Evolutionary conservation across 768 basidiomycete genomes (phyloP), one percentile per base, ranked within the genome.

Genomic region (Russula vinacea): DNA sequence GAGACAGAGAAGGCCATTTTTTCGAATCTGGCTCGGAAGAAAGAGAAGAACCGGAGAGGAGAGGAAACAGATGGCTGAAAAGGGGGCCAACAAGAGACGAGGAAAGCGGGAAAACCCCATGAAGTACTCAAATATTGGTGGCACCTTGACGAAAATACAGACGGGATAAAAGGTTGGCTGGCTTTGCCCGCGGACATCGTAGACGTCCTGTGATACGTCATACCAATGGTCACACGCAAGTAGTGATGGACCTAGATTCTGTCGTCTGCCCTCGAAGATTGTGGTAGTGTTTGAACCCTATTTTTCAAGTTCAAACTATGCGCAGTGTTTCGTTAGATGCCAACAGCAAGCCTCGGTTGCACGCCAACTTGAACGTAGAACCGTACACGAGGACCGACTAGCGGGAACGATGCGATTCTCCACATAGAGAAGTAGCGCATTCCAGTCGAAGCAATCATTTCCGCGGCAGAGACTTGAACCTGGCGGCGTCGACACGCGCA

Each of bases 1-100:
- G 80, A 79, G 29, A 76, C 65, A 17, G 81, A 79, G 29, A 75
- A 62, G 14, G 76, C 40, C 73, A 68, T 68, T 13, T 33, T 24
- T 42, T 58, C 40, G 24, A 67, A 19, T 17, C 61, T 39, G 42
- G 55, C 56, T 53, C 44, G 2, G 35, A 45, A 40, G 39, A 17
- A 24, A 39, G n/a, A 44, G 5, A n/a, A 44, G 26, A 24, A 42
- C 2, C 13, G 33, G 33, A 14, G 10, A 35, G 11, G 37, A 2
- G 16, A 32, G 6, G 52, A 16, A 26, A 37, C 14, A n/a, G 32
- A 26, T 35, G 47, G 47, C 26, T 24, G 37, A 55, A 53, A 16
- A 17, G 26, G 56, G 47, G 44, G 44, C 33, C 26, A 19, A 44
- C 13, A 19, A 37, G 29, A 47, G 9, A 16, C 49, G 11, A 22